A percentile compares a stretch with the other conserved stretches of the same genome.
Conservation (phyloP, 179 eudicot genomes). For the Actinidia polygama region DNA sequence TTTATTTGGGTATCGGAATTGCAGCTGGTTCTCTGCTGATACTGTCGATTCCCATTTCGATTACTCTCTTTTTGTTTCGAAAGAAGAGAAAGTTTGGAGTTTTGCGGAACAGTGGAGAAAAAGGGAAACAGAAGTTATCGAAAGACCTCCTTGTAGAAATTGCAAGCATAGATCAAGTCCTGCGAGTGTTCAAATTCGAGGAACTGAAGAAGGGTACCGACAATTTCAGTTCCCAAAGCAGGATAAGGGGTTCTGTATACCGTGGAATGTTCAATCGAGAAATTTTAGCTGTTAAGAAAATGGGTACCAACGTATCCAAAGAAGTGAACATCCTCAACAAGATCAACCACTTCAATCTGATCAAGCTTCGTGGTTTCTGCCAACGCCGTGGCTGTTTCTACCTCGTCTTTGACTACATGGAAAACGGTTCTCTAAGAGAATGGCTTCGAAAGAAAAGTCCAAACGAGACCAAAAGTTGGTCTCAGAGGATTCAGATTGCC, state of each 20-base stretch:
- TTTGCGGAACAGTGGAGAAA: too few relatives aligned
- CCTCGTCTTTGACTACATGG: too few relatives aligned
- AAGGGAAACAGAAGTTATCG: too few relatives aligned
- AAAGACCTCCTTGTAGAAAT: too few relatives aligned
- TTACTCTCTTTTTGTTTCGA: too few relatives aligned
- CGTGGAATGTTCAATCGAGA: constrained; percentile 39
- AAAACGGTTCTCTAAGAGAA: constrained; percentile 25
- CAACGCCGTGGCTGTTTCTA: constrained; percentile 20
- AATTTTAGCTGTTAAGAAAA: constrained; percentile 39
- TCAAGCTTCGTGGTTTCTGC: constrained; percentile 45
- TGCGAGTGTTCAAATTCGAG: constrained; percentile 33
- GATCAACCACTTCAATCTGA: constrained; percentile 49
- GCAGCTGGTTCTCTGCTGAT: too few relatives aligned
- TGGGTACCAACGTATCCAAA: constrained; percentile 29
- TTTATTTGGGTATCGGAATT: too few relatives aligned
- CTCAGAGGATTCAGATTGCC: constrained; percentile 41
- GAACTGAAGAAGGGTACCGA: constrained; percentile 41
- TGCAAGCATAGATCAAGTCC: not conserved
- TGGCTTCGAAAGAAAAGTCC: constrained; percentile 46
- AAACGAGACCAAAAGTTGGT: not conserved
- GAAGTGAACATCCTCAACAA: constrained; percentile 49
- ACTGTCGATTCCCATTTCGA: too few relatives aligned
- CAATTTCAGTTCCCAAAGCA: constrained; percentile 32
- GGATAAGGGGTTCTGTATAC: constrained; percentile 38
- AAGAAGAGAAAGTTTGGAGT: too few relatives aligned